These are phyloP conservation scores for Hypoxylon sp. DNA, from an alignment of 2,329 filamentous ascomycete species.

Conservation along the genomic window DNA sequence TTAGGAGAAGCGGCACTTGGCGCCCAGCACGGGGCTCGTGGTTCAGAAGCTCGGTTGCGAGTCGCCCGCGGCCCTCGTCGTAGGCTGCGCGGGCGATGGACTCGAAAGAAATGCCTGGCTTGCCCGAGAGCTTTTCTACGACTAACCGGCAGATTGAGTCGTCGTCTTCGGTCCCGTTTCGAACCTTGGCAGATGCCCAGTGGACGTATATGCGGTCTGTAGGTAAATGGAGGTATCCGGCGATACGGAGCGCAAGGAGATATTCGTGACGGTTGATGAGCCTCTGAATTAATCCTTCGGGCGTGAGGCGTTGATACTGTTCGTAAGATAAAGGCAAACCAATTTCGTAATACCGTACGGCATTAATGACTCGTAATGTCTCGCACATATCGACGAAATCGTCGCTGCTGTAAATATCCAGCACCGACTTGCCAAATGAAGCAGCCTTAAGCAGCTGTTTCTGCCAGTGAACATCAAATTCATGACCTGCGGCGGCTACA, in stretches of 20 bases:
- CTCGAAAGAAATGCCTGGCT: conserved; percentile 94
- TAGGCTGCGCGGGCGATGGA: conserved; percentile 92
- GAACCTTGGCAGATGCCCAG: conserved; percentile 96
- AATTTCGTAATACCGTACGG: conserved; percentile 88
- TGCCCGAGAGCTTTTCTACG: conserved; percentile 85
- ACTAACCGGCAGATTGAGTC: conserved; percentile 87
- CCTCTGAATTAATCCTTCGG: conserved; percentile 85
- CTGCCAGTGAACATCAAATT: conserved; percentile 91
- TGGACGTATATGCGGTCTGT: conserved; percentile 93
- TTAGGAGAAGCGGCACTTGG: conserved; percentile 90
- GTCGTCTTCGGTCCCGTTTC: conserved; percentile 83
- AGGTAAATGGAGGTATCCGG: conserved; percentile 84
- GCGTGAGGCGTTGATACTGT: conserved; percentile 89
- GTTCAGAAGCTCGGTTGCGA: conserved; percentile 90
- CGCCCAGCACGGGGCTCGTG: conserved; percentile 95
- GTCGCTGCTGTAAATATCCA: conserved; percentile 97
- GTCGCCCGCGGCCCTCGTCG: conserved; percentile 86
- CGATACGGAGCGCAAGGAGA: conserved; percentile 85
- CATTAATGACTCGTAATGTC: conserved; percentile 89
- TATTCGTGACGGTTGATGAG: conserved; percentile 92
- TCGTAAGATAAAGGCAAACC: conserved; percentile 92
- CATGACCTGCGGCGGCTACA: conserved; percentile 90
- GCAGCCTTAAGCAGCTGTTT: conserved; percentile 96
- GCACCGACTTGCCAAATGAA: conserved; percentile 95
- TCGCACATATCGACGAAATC: conserved; percentile 99